Base-by-base conservation (phyloP, 2,329 filamentous ascomycete genomes). In the Penicillium sp. region DNA sequence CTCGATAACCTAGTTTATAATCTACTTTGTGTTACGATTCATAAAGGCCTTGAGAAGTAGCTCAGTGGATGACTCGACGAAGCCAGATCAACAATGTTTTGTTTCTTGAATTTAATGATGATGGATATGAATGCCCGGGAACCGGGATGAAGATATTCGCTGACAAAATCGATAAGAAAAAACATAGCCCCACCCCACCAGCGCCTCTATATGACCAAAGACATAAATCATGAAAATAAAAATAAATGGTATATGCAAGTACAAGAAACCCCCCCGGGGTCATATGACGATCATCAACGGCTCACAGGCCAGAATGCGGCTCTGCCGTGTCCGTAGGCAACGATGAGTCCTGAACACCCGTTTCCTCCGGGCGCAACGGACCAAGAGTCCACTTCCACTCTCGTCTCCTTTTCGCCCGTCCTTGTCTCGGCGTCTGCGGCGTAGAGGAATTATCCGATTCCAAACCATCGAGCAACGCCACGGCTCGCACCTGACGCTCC, bases 381-480 rank as follows among this genome's bases (percentile, higher is more conserved):
- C 76, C 79, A 10, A 84, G 66, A 1, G 81, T 84, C 81, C 81
- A 84, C 43, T 75, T 71, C 81, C 81, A 84, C 59, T 82, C 76
- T 18, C 81, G 67, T 24, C 76, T 76, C 36, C 79, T 74, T 64
- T 84, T 84, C 54, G 72, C 73, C 23, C 79, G 77, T 15, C 77
- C 75, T 18, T 80, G 78, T 15, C 80, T 74, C 4, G 81, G 81
- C 3, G 80, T 83, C 46, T 77, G 74, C 0, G 80, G 80, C 2
- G 75, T 76, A 42, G 72, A 65, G n/a, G 70, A 65, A 52, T 65
- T 74, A 57, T 76, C 77, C n/a, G 78, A 72, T 21, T 79, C 74
- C 18, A 80, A 52, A 0, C 68, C 67, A 47, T 75, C 73, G 34
- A 72, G 61, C 39, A 74, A 56, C 15, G 71, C 71, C 21, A 72